These are phyloP conservation scores for Diaporthe vaccinii DNA, from an alignment of 2,329 filamentous ascomycete genomes.

Conservation along the genomic window DNA sequence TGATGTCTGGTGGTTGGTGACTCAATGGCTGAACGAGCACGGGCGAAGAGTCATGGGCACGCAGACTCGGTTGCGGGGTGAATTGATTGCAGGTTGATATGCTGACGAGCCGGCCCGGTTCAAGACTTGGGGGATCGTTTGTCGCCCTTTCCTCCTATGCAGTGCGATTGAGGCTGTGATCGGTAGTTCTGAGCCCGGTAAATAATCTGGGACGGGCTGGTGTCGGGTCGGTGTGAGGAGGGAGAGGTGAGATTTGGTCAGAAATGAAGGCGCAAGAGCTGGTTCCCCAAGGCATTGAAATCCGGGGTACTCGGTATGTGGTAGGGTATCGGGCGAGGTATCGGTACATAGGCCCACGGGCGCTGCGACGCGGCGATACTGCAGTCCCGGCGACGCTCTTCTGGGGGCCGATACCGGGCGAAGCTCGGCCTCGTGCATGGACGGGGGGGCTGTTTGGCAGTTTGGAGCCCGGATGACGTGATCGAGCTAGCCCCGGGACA, in stretches of 20 bases:
- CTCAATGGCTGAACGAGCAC: constrained; percentile 4
- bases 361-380: neutral
- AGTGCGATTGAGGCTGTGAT: neutral
- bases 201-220: neutral
- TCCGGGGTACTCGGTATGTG: constrained; percentile 33
- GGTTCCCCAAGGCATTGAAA: constrained; percentile 5
- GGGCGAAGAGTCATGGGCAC: constrained; percentile 27
- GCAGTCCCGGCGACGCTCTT: constrained; percentile 8
- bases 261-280: neutral
- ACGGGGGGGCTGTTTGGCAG: neutral
- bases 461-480: constrained; percentile 23
- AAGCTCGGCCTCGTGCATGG: constrained; percentile 17
- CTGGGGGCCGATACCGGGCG: constrained; percentile 31
- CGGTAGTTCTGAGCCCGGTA: neutral
- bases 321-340: constrained; percentile 24
- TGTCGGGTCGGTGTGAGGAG: neutral
- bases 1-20: constrained; percentile 20
- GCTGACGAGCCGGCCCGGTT: constrained; percentile 5
- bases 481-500: neutral
- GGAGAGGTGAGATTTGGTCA: constrained; percentile 13
- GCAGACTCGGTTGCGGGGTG: constrained; percentile 27
- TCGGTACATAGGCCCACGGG: constrained; percentile 27
- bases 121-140: neutral
- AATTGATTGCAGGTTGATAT: neutral
- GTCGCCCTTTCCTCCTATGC: neutral